Evolutionary conservation across 2,329 filamentous ascomycete genomes (phyloP), one percentile per base, ranked within the genome.

Genomic region (Ascochyta rabiei): DNA sequence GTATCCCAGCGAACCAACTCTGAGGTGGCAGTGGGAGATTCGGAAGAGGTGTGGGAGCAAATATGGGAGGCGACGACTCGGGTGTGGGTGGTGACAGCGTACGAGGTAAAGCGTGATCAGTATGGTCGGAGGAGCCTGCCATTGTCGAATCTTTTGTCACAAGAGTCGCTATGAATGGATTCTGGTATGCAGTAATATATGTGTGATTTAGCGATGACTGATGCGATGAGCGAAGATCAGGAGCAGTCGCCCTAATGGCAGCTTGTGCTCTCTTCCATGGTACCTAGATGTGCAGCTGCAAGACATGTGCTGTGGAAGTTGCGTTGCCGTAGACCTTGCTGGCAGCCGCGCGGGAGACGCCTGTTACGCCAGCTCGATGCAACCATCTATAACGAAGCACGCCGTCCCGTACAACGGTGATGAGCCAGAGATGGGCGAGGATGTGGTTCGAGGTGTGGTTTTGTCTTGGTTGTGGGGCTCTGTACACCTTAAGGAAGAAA

Each of bases 381-480:
- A 47, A 47, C 49, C 23, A 18, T 28, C 6, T 10, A 49, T 35
- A 21, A 16, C 24, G 21, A 18, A 15, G 24, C 8, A 18, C 24
- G 4, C 16, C 8, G 16, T 19, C 19, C 16, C 6, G 21, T 49
- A 30, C 33, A 33, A 40, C 38, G 2, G 26, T 19, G n/a, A 28
- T 12, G 18, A 34, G 18, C 38, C 24, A 38, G 31, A 28, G 21
- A 8, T n/a, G 9, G 3, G 9, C 21, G 19, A 40, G 10, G 13
- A 1, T 26, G 16, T 34, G 13, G 16, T 16, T 24, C 19, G 26
- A 45, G 23, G 34, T 30, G 37, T 45, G 23, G n/a, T 44, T 31
- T 19, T 48, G 44, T 54, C 34, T 48, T 35, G 40, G 39, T 21
- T 40, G 28, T 34, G 39, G 39, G 24, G 26, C 23, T 34, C 24